phyloP scores from a whole-genome alignment of 305 asterid species.

The Euphrasia arctica region DNA sequence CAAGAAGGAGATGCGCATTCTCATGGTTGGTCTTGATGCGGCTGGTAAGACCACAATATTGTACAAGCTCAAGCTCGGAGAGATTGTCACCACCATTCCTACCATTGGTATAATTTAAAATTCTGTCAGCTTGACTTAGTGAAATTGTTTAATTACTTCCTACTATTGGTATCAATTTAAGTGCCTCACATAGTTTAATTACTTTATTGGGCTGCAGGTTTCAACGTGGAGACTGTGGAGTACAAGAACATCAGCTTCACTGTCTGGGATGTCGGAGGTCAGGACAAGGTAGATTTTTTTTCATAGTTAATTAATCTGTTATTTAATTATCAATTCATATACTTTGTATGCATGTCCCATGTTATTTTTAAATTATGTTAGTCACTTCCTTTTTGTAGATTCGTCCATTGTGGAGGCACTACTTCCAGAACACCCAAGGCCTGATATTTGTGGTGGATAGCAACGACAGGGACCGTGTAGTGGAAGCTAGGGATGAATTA shows the following conservation, averaged over 20 bases:
- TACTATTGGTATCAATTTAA: too few species aligned
- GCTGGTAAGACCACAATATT: conserved; percentile 83
- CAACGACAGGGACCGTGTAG: conserved; percentile 72
- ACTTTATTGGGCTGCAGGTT: conserved; percentile 36
- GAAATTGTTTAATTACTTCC: not conserved
- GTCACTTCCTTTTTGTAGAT: conserved; percentile 38
- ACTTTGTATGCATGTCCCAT: too few species aligned
- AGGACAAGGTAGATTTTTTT: conserved; percentile 44
- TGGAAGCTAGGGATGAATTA: conserved; percentile 80
- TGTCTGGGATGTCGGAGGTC: conserved; percentile 65
- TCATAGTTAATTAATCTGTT: not conserved
- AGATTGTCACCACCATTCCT: conserved; percentile 73
- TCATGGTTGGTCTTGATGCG: conserved; percentile 81
- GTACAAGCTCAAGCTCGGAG: conserved; percentile 82
- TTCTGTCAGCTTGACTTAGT: conserved; percentile 12
- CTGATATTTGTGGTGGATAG: conserved; percentile 77
- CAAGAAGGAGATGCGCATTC: conserved; percentile 77
- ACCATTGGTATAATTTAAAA: conserved; percentile 49
- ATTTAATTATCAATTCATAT: not conserved
- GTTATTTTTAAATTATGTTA: not conserved
- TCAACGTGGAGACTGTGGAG: conserved; percentile 59
- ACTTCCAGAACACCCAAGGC: conserved; percentile 81
- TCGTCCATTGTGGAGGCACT: conserved; percentile 91
- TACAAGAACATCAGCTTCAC: conserved; percentile 71
- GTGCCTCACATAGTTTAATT: conserved; percentile 17